Percentiles rank a stretch among this genome's conserved stretches.
phyloP scores from a whole-genome alignment of 768 basidiomycete genomes.

The Tulasnella sp. region DNA sequence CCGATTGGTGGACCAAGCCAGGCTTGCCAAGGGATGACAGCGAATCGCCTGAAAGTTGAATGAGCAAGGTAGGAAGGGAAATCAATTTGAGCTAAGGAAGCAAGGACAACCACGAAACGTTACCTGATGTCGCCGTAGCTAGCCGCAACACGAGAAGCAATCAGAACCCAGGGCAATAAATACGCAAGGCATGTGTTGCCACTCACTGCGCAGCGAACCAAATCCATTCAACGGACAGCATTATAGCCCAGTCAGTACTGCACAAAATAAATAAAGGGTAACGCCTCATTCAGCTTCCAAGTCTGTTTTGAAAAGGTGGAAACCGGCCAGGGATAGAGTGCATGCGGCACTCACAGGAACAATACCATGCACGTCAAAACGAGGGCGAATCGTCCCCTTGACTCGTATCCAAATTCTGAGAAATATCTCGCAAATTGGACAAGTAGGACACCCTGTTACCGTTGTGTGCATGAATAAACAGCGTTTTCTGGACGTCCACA shows the following conservation, averaged over 20 bases:
- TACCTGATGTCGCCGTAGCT: neutral
- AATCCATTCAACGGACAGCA: neutral
- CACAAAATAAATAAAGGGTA: neutral
- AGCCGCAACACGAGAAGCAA: neutral
- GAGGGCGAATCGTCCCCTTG: neutral
- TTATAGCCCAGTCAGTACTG: neutral
- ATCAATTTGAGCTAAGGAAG: neutral
- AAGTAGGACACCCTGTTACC: neutral
- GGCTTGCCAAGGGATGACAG: neutral
- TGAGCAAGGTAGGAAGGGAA: no score
- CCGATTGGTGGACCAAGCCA: neutral
- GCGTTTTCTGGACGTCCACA: neutral
- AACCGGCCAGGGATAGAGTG: neutral
- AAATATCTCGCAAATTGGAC: neutral
- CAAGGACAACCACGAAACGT: neutral
- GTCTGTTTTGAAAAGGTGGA: neutral
- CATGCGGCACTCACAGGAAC: neutral
- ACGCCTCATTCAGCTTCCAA: neutral
- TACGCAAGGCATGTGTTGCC: neutral
- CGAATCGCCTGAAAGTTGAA: neutral
- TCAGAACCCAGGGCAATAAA: neutral
- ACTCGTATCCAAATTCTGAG: neutral
- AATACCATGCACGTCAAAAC: neutral
- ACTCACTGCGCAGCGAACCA: neutral
- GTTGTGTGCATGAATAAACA: neutral